Base-by-base conservation (phyloP, 306 rosid genomes). In the Cucumis hystrix region DNA sequence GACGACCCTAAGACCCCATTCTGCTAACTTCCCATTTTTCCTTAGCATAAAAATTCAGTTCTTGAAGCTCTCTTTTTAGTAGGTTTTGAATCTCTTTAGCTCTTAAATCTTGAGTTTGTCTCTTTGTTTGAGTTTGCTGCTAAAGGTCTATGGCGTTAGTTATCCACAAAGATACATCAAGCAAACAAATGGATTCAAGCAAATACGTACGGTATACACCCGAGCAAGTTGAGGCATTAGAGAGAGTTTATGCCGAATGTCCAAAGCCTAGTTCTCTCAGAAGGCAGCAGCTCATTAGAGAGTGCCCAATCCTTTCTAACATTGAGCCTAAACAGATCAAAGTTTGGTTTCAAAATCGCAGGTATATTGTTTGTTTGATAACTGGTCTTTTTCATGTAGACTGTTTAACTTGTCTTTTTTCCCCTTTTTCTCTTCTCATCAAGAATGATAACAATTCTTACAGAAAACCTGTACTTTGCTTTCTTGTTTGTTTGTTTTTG, bases 271-370 rank as follows among this genome's bases (percentile, higher is more conserved):
- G 96, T 82, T 95, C 98, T 47, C 56, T 92, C 76, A 87, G 96
- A 75, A 92, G 98, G 69, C 98, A 95, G 66, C 98, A 95, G 58
- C 97, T 95, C 80, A 95, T 95, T 17, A 86, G 98, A 58, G 98
- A 95, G 81, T 92, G 97, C 21, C 98, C 96, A 37, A 95, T 95
- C 51, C 97, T 95, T 45, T 86, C 86, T 13, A 90, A 95, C 56
- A 95, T 95, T 84, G 98, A 95, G 73, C 96, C 98, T 1, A 95
- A 95, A 76, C 98, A 95, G 90, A 95, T 95, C 90, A 95, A 95
- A 90, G 97, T 95, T 39, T 95, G 98, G 98, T 95, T 95, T 78
- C 98, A 95, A 74, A 94, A 95, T 69, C 93, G 98, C 77, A 95
- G 98, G 98, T 95, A 72, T 14, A 25, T 2, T 73, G 30, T 54